Evolutionary conservation across 768 basidiomycete genomes (phyloP), one percentile per base, ranked within the genome.

Genomic region (Boletus bicolor): DNA sequence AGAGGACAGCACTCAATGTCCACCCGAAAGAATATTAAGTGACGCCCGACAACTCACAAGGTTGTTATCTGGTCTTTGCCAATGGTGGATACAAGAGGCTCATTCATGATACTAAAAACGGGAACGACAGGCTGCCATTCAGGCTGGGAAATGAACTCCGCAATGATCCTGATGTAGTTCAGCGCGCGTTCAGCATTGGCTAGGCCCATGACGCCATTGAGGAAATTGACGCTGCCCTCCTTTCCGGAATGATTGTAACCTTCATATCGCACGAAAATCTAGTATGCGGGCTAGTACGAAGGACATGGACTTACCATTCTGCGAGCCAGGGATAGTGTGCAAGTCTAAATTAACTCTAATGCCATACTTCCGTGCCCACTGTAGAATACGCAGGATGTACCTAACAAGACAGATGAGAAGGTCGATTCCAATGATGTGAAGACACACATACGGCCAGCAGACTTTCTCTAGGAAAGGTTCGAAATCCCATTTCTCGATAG

Each of bases 341-440:
- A 92, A 71, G 73, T 95, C 93, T 12, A 95, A 74, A 64, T 83
- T 83, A 51, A 95, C 83, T 30, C 93, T 80, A n/a, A 95, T 61
- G 1, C 93, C 93, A 68, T 95, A 95, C 72, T 97, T 95, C 48
- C 93, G 78, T 14, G 85, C 86, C 93, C 93, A 97, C 3, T 76
- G 78, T 38, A 95, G 74, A 26, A 87, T 79, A 42, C 83, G 83
- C 19, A 91, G 73, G 71, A 91, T 83, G 72, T 93, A 93, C 58
- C 83, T 85, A 60, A 37, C 26, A 36, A 50, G 30, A 46, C 26
- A 1, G 26, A 54, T 62, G 26, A 59, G 42, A 21, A 21, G 26
- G 36, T 47, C 7, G 26, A 38, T 58, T 28, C 55, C 55, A 34
- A 51, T 17, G 32, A 46, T 21, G 39, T 35, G 47, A 46, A 17